Evolutionary conservation across 805 yeast species (phyloP).

Genomic region (Candida maltosa): DNA sequence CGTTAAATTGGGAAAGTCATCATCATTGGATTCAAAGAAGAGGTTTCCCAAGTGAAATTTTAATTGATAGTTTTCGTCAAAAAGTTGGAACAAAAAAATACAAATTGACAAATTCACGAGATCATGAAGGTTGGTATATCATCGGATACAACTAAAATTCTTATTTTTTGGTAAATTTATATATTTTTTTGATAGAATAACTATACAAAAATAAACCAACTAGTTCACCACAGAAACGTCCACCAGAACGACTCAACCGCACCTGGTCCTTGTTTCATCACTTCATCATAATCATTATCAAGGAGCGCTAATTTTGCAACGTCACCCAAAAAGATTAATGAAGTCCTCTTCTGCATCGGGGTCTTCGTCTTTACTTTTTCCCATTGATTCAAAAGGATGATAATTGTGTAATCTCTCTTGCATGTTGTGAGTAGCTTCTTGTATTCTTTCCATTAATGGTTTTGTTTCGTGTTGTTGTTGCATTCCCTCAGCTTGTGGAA

Average conservation of each 20-base stretch:
- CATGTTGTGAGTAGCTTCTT: conserved; percentile 2
- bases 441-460: conserved; percentile 3
- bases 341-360: conserved; percentile 9
- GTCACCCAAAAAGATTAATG: conserved; percentile 10
- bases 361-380: not conserved
- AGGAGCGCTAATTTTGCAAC: not conserved
- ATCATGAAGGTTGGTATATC: no score
- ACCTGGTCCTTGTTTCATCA: conserved; percentile 4
- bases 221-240: conserved; percentile 1
- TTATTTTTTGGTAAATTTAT: no score
- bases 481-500: not conserved
- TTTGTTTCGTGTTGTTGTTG: conserved; percentile 3
- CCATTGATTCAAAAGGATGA: conserved; percentile 7
- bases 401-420: conserved; percentile 3
- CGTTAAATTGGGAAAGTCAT: not conserved
- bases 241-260: conserved; percentile 6
- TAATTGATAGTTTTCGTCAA: not conserved
- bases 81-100: no score
- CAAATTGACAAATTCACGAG: no score
- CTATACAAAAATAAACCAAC: not conserved
- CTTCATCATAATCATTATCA: not conserved
- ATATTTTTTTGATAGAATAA: not conserved
- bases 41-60: conserved; percentile 2
- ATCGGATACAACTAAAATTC: no score
- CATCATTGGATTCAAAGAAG: conserved; percentile 1